phyloP scores from a whole-genome alignment of 306 rosid species.

The Luffa acutangula region DNA sequence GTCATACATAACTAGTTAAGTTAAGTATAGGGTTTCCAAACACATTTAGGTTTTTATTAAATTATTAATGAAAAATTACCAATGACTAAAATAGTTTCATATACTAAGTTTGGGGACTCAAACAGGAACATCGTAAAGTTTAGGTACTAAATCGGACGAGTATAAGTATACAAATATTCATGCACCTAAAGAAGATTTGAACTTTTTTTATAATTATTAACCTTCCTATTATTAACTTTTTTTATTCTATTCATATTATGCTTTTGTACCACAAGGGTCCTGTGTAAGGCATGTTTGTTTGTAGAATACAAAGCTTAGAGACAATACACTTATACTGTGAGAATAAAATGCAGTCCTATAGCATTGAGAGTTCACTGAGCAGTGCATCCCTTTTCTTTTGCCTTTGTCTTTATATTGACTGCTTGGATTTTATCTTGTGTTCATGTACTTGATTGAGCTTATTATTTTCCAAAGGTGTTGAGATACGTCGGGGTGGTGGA shows the following conservation, averaged over 20 bases:
- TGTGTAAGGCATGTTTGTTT: not conserved
- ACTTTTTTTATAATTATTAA: too few species aligned
- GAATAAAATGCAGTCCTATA: not conserved
- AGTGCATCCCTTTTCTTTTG: not conserved
- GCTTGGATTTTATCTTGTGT: not conserved
- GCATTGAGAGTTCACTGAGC: not conserved
- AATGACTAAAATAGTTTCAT: not conserved
- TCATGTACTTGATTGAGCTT: not conserved
- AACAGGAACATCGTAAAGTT: too few species aligned
- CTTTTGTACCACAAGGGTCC: not conserved
- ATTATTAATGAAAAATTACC: too few species aligned
- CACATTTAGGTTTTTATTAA: not conserved
- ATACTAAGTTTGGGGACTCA: too few species aligned
- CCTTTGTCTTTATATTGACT: not conserved
- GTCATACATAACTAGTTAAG: not conserved
- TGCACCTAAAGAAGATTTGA: too few species aligned
- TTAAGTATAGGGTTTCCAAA: too few species aligned
- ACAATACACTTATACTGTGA: not conserved
- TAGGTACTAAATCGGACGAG: too few species aligned
- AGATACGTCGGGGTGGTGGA: slow-evolving; percentile 95
- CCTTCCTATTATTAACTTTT: not conserved
- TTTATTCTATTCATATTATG: not conserved
- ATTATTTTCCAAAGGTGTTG: slow-evolving; percentile 58
- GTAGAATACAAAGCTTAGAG: not conserved
- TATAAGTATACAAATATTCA: too few species aligned